A percentile compares a stretch with the other conserved stretches of the same genome.
Evolutionary conservation across 1,139 yeast genomes (phyloP).

Genomic region (Candida sanyaensis): DNA sequence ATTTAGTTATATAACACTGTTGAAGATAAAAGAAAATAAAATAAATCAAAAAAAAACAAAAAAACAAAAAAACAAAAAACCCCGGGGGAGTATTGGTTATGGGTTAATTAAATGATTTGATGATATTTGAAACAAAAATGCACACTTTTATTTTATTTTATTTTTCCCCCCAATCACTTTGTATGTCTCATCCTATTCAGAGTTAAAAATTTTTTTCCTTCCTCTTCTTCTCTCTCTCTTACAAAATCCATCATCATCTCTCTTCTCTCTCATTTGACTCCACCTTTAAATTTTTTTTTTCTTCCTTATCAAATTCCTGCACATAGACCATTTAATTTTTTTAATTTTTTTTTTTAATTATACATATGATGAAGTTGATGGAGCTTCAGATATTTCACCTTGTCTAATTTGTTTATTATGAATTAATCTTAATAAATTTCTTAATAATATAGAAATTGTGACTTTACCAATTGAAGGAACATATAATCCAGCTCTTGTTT

Average conservation of each 20-base stretch:
- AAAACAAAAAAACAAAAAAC: not conserved
- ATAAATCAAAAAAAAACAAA: not conserved
- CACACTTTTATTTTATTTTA: not conserved
- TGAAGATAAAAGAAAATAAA: not conserved
- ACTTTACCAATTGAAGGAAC: conserved; percentile 97
- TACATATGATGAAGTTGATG: not conserved
- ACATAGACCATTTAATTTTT: not conserved
- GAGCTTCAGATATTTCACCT: conserved; percentile 6
- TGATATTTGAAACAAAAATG: not conserved
- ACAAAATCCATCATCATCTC: not conserved
- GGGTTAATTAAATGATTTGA: too few species aligned
- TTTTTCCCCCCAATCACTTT: not conserved
- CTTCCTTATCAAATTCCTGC: conserved; percentile 1
- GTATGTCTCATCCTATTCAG: not conserved
- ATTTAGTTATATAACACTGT: conserved; percentile 1
- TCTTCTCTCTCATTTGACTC: not conserved
- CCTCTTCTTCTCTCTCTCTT: too few species aligned
- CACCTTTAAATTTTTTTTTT: not conserved
- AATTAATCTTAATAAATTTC: conserved; percentile 81
- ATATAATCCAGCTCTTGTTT: conserved; percentile 82
- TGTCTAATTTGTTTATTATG: conserved; percentile 53
- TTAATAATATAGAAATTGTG: conserved; percentile 87
- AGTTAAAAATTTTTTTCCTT: conserved; percentile 4
- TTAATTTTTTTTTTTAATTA: too few species aligned
- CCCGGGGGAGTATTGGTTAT: not conserved